Evolutionary conservation across 1,284 basidiomycete species (phyloP).

Genomic region (Marasmius oreades): DNA sequence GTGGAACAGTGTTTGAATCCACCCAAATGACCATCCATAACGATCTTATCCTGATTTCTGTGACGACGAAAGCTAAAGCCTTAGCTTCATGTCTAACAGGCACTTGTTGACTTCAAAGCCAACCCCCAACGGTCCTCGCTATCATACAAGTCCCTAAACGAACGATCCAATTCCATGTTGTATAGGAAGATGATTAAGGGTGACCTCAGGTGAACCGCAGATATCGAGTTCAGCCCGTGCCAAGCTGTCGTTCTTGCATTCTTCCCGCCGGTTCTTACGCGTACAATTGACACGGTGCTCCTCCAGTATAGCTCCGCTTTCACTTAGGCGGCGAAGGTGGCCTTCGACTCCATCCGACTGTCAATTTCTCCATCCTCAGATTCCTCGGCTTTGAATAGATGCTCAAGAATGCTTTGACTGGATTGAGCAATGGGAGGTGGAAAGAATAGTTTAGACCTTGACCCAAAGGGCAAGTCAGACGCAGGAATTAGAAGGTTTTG

Average conservation of each 20-base stretch:
- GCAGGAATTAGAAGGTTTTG: constrained; percentile 75
- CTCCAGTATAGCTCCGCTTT: constrained; percentile 76
- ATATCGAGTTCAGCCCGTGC: constrained; percentile 73
- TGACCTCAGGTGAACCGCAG: constrained; percentile 71
- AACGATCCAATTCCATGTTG: constrained; percentile 70
- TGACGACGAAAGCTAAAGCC: not conserved
- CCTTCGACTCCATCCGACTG: constrained; percentile 77
- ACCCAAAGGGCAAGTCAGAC: constrained; percentile 82
- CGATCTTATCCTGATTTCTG: too few species aligned
- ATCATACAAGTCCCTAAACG: constrained; percentile 76
- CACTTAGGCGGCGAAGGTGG: constrained; percentile 84
- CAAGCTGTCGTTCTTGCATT: not conserved
- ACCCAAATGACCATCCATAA: too few species aligned
- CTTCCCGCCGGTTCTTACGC: not conserved
- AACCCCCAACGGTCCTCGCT: constrained; percentile 65
- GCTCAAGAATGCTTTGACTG: constrained; percentile 84
- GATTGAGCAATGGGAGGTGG: constrained; percentile 75
- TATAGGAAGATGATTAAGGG: constrained; percentile 78
- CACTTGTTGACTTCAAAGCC: constrained; percentile 62
- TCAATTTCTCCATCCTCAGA: constrained; percentile 84
- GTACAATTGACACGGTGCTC: too few species aligned
- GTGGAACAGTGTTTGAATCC: too few species aligned
- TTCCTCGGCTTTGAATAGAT: constrained; percentile 82
- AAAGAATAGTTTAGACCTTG: constrained; percentile 73
- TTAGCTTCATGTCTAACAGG: too few species aligned